Evolutionary conservation across 139 green algal genomes (phyloP), one percentile per base, ranked within the genome.

Genomic region (Chlorella ohadii): DNA sequence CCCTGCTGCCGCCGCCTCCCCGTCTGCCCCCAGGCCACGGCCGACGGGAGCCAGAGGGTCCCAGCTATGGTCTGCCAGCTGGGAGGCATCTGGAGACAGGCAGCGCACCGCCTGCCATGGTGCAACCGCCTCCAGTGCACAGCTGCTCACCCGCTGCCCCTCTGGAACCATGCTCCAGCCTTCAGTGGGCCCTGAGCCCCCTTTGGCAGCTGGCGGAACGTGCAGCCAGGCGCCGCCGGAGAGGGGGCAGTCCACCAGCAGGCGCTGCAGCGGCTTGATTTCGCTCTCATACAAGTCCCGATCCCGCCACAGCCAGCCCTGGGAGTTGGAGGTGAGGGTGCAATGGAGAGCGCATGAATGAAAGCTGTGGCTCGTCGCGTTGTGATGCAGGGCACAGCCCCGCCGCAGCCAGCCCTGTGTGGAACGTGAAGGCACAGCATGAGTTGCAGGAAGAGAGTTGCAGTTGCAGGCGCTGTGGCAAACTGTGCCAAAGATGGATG

Each of bases 11-110:
- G 41, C 79, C 57, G 57, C 56, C 27, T 36, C 34, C 56, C 20
- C 25, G 1, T 28, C 41, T 44, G 23, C 44, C 39, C 51, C 34
- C 82, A 56, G 25, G 38, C 3, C 63, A 20, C 57, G 83, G 75
- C 51, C 84, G 76, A 41, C 12, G 28, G 19, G 20, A 17, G 36
- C 5, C 23, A 86, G 77, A 16, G 85, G 85, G 25, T 34, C 75
- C 93, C 93, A 96, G 39, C 41, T 17, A 5, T 86, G 67, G 39
- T 94, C 86, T 7, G 93, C 90, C 56, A 96, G 86, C 85, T 96
- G 93, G 4, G 93, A 95, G 39, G 93, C 93, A 56, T 97, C 94
- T 1, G 94, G 92, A 2, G 91, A 92, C 3, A 96, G 89, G 34
- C 84, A 89, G 67, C 79, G 68, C 51, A 94, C 63, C 19, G 70